These are phyloP conservation scores for Endogone sp. DNA, from an alignment of 192 early-diverging fungal genomes.

Conservation along the genomic window DNA sequence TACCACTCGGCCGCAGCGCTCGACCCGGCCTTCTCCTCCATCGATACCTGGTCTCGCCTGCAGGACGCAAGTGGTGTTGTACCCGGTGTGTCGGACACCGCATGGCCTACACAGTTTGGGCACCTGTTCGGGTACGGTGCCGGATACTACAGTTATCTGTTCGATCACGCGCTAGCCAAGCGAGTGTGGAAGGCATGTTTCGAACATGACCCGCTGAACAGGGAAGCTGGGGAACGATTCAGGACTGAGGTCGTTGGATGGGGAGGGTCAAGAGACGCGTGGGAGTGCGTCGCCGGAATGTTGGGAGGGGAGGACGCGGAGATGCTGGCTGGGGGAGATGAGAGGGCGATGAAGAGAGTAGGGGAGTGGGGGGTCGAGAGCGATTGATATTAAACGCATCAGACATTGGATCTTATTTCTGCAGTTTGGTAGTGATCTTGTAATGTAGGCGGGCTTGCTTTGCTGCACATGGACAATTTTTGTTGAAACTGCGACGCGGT, in stretches of 20 bases:
- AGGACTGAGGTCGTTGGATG: conserved; percentile 75
- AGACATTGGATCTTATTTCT: too few relatives aligned
- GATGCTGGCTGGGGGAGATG: conserved; percentile 51
- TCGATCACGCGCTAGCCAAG: conserved; percentile 77
- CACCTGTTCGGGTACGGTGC: conserved; percentile 92
- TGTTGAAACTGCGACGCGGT: too few relatives aligned
- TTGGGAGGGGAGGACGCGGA: conserved; percentile 51
- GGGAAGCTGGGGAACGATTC: conserved; percentile 64
- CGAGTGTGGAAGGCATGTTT: conserved; percentile 76
- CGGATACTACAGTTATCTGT: conserved; percentile 94
- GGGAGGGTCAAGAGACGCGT: conserved; percentile 94
- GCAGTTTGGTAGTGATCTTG: too few relatives aligned
- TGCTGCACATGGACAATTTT: too few relatives aligned
- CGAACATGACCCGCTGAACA: conserved; percentile 52
- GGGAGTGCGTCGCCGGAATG: conserved; percentile 67
- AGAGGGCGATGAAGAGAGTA: conserved; percentile 64
- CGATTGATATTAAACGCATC: too few relatives aligned
- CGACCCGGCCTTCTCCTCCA: conserved; percentile 45
- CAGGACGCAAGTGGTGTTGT: conserved; percentile 65
- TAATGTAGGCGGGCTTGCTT: too few relatives aligned
- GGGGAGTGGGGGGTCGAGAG: conserved; percentile 61
- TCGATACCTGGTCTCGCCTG: conserved; percentile 52
- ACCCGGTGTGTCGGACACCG: conserved; percentile 64
- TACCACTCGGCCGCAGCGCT: conserved; percentile 67
- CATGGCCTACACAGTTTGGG: conserved; percentile 89